Conservation (phyloP, 129 eudicot genomes). For the Pulicaria dysenterica region DNA sequence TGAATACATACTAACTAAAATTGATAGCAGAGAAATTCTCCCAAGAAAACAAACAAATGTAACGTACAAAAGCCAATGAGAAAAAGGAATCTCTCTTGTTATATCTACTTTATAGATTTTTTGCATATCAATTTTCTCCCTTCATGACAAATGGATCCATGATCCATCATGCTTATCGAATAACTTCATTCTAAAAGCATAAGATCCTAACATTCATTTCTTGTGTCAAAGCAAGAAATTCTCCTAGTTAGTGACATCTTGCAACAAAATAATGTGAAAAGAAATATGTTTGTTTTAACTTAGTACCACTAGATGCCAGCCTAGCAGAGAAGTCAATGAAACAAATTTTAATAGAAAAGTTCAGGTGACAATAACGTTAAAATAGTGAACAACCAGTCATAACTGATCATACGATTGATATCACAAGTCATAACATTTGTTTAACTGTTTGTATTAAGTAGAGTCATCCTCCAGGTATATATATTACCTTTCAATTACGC, state of each 20-base stretch:
- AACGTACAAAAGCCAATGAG: neutral
- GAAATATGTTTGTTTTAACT: neutral
- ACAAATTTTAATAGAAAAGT: neutral
- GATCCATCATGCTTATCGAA: neutral
- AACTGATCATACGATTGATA: neutral
- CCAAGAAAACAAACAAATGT: neutral
- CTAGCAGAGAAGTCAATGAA: neutral
- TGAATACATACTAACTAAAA: neutral
- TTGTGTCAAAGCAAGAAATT: neutral
- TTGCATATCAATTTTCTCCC: neutral
- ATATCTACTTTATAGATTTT: neutral
- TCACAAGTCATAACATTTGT: neutral
- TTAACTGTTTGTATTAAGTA: neutral
- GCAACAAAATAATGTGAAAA: neutral
- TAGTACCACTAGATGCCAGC: neutral
- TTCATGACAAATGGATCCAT: neutral
- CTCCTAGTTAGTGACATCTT: neutral
- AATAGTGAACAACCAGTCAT: neutral
- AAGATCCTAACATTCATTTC: neutral
- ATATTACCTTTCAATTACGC: neutral
- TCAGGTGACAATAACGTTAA: neutral
- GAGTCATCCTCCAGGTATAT: neutral
- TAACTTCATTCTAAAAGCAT: neutral
- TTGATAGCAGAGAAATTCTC: neutral
- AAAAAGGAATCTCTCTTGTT: neutral